Conservation (phyloP, 768 basidiomycete species). For the Goffeauzyma gilvescens region DNA sequence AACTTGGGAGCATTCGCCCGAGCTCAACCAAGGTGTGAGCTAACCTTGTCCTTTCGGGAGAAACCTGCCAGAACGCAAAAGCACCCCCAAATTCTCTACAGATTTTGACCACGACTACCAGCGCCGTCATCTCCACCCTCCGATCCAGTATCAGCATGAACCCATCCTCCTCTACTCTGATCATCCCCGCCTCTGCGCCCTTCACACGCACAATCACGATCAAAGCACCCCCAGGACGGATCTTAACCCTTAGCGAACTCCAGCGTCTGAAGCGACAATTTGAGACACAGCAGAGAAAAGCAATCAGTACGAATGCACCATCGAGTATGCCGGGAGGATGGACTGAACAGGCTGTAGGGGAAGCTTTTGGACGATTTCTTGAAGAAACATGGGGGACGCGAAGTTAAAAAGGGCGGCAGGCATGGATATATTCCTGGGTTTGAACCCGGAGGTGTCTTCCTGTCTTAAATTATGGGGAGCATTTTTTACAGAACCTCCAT, state of each 20-base stretch:
- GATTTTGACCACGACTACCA: slow-evolving; percentile 59
- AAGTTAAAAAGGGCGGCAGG: no score
- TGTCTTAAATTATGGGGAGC: no score
- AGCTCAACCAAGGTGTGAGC: no score
- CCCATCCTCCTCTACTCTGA: slow-evolving; percentile 40
- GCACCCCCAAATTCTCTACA: slow-evolving; percentile 77
- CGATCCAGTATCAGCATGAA: slow-evolving; percentile 42
- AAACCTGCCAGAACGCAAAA: slow-evolving; percentile 50
- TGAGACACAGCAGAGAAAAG: slow-evolving; percentile 71
- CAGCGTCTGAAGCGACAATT: slow-evolving; percentile 84
- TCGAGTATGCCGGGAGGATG: slow-evolving; percentile 19
- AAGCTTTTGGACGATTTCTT: slow-evolving; percentile 33
- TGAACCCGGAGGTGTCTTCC: no score
- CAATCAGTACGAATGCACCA: slow-evolving; percentile 31
- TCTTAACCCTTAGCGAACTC: slow-evolving; percentile 64
- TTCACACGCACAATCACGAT: slow-evolving; percentile 8
- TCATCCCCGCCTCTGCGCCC: slow-evolving; percentile 38
- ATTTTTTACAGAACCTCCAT: slow-evolving; percentile 24
- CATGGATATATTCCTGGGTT: no score
- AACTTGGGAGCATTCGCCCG: no score
- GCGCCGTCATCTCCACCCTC: slow-evolving; percentile 51
- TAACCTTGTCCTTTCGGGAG: no score
- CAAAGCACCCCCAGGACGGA: slow-evolving; percentile 34
- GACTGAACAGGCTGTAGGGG: slow-evolving; percentile 26
- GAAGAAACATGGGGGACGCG: slow-evolving; percentile 28